A percentile compares a stretch with the other conserved stretches of the same genome.
phyloP scores from a whole-genome alignment of 768 basidiomycete species.

The Panellus pusillus region DNA sequence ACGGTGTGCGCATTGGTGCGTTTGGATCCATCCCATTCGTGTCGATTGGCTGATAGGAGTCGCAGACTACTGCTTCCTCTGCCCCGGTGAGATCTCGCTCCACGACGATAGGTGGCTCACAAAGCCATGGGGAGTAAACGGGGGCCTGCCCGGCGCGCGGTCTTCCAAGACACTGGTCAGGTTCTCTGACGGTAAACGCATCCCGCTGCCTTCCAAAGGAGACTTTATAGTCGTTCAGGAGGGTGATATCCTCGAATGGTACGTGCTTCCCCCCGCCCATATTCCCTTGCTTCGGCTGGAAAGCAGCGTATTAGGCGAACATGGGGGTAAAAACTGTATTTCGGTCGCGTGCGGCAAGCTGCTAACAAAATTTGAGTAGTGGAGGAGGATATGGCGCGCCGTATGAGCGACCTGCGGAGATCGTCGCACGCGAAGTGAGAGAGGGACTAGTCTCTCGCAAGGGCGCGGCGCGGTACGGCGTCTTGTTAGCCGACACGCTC shows the following conservation, averaged over 20 bases:
- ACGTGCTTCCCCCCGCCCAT: background rate
- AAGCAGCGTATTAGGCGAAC: constrained; percentile 18
- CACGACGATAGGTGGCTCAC: constrained; percentile 35
- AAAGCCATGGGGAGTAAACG: constrained; percentile 37
- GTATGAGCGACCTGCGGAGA: constrained; percentile 26
- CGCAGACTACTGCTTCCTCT: constrained; percentile 30
- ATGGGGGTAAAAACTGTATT: constrained; percentile 26
- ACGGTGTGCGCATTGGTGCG: constrained; percentile 31
- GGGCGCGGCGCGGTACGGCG: constrained; percentile 27
- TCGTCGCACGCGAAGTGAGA: constrained; percentile 28
- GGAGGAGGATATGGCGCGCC: constrained; percentile 25
- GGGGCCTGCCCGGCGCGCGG: constrained; percentile 27
- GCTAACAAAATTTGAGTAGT: constrained; percentile 1
- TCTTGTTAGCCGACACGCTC: constrained; percentile 21
- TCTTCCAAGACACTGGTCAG: constrained; percentile 28
- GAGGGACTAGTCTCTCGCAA: constrained; percentile 25
- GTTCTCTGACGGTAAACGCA: constrained; percentile 23
- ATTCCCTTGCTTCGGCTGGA: background rate
- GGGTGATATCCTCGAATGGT: constrained; percentile 31
- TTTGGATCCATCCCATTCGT: background rate
- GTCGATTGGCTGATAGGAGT: background rate
- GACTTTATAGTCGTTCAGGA: constrained; percentile 27
- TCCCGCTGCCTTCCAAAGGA: constrained; percentile 26
- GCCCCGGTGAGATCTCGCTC: constrained; percentile 28
- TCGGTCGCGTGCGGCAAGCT: background rate